Evolutionary conservation across 1,284 basidiomycete genomes (phyloP), one percentile per base, ranked within the genome.

Genomic region (Pisolithus thermaeus): DNA sequence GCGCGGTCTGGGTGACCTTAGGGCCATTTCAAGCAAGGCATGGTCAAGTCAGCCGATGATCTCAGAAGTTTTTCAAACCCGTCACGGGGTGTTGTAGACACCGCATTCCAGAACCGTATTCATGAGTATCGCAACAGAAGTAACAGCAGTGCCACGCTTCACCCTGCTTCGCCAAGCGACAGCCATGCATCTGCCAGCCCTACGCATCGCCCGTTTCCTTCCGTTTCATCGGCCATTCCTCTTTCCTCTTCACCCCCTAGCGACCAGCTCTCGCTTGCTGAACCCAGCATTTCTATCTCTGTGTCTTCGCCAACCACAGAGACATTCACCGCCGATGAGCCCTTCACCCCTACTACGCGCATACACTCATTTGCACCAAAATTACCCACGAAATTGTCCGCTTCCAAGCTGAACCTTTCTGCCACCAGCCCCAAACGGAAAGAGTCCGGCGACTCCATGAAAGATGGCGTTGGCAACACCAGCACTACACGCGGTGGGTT

Each of bases 1-100:
- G 66, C 45, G 68, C 6, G 73, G 73, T 36, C 70, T 79, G 2
- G 86, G 85, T 2, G 86, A 90, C 67, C 73, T 90, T 50, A 81
- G 85, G 45, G 72, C 68, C 46, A 78, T 87, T 16, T 83, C 85
- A 1, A 76, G 79, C 54, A 84, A 80, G 64, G 78, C 75, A 11
- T 90, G 87, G 87, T 89, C 87, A 80, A 74, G 60, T 90, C 87
- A 3, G 87, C 80, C 35, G 88, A 90, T 60, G 88, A 91, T 63
- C 75, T 91, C 43, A 76, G 78, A 60, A 81, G 78, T 63, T 70
- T 80, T 47, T 68, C 75, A 0, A 64, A 75, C n/a, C 62, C 66
- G 36, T 61, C 66, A 6, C 71, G 73, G 46, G 69, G 76, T 16
- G 75, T 77, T 7, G 69, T 76, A 38, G 74, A 79, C 42, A 61